Evolutionary conservation across 805 yeast genomes (phyloP).

Genomic region (Blastobotrys americana): DNA sequence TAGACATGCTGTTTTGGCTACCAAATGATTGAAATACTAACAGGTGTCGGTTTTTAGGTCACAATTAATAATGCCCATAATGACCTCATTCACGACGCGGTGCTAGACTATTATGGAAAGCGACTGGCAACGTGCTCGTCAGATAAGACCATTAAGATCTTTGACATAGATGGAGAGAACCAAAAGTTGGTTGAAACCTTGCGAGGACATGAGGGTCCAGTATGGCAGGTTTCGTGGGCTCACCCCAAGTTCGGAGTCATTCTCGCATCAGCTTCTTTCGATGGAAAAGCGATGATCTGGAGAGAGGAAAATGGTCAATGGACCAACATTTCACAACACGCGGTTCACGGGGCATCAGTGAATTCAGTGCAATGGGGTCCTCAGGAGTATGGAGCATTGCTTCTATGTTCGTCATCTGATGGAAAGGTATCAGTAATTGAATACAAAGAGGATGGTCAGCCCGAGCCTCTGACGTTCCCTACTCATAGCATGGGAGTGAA

Average conservation of each 20-base stretch:
- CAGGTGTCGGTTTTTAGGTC: conserved; percentile 42
- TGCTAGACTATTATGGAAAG: conserved; percentile 92
- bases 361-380: conserved; percentile 97
- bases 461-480: conserved; percentile 42
- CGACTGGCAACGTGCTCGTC: conserved; percentile 93
- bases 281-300: conserved; percentile 93
- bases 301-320: conserved; percentile 85
- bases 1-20: too few species aligned
- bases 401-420: conserved; percentile 87
- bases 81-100: conserved; percentile 94
- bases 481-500: conserved; percentile 95
- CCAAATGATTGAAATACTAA: too few species aligned
- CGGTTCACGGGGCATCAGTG: conserved; percentile 87
- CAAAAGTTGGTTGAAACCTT: conserved; percentile 79
- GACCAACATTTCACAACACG: conserved; percentile 80
- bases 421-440: conserved; percentile 88
- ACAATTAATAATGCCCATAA: conserved; percentile 87
- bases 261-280: conserved; percentile 90
- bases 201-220: conserved; percentile 94
- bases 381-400: conserved; percentile 88
- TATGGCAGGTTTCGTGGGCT: conserved; percentile 99
- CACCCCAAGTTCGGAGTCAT: conserved; percentile 97
- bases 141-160: conserved; percentile 90
- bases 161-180: conserved; percentile 80
- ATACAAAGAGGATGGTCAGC: conserved; percentile 81